These are phyloP conservation scores for Oenanthe javanica DNA, from an alignment of 140 eudicot species.

Conservation along the genomic window DNA sequence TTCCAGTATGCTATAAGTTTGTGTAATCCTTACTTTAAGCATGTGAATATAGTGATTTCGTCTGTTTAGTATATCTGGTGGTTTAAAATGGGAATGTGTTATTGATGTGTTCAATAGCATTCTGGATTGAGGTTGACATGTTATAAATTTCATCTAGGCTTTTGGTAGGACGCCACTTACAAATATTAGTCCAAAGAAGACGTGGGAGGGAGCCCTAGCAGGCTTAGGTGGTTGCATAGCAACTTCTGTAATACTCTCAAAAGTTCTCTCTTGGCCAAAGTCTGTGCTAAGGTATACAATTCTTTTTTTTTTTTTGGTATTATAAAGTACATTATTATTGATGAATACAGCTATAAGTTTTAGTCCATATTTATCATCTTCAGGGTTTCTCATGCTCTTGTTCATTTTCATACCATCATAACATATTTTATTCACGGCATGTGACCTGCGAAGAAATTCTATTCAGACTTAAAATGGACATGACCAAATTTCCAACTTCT, in stretches of 20 bases:
- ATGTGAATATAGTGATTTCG: not conserved
- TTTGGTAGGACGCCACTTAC: conserved; percentile 94
- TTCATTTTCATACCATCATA: not conserved
- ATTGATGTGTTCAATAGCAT: not conserved
- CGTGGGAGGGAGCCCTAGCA: conserved; percentile 93
- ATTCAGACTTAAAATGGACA: not conserved
- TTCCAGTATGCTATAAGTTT: too few species aligned
- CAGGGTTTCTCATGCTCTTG: not conserved
- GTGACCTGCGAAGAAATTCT: not conserved
- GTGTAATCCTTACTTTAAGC: not conserved
- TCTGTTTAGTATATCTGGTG: not conserved
- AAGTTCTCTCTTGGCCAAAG: conserved; percentile 68
- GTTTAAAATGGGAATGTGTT: not conserved
- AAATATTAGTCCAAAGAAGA: conserved; percentile 87
- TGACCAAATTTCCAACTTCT: not conserved
- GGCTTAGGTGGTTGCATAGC: conserved; percentile 85
- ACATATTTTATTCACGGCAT: not conserved
- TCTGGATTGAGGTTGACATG: not conserved
- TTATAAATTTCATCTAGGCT: conserved; percentile 41
- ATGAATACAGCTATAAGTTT: not conserved
- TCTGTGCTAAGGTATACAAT: conserved; percentile 52
- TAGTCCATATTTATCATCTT: not conserved
- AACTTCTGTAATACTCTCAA: conserved; percentile 55
- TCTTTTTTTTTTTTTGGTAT: not conserved
- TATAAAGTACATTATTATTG: not conserved